Percentiles rank a stretch among this genome's conserved stretches.
phyloP scores from a whole-genome alignment of 192 early-diverging fungal species.

The Gaertneriomyces sp. region DNA sequence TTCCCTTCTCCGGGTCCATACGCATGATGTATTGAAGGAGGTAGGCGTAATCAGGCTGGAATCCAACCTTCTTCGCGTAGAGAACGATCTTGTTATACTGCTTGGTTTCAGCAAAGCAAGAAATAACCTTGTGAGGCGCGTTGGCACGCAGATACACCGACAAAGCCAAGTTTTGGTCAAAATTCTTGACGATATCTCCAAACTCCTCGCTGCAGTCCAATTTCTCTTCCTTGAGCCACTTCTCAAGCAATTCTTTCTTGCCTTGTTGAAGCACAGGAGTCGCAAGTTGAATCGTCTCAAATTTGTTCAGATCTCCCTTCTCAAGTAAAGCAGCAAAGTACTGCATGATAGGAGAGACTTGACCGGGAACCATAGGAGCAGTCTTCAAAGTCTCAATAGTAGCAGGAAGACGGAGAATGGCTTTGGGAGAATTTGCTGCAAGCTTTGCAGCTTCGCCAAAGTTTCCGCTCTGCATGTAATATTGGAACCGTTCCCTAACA shows the following conservation, averaged over 20 bases:
- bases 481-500: conserved; percentile 87
- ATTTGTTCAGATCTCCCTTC: conserved; percentile 89
- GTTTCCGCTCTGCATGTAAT: conserved; percentile 70
- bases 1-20: conserved; percentile 87
- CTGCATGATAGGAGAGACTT: conserved; percentile 89
- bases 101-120: conserved; percentile 93
- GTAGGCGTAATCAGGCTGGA: conserved; percentile 85
- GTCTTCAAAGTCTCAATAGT: conserved; percentile 95
- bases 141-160: conserved; percentile 94
- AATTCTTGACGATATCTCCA: conserved; percentile 92
- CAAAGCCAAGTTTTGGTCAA: conserved; percentile 85
- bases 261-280: conserved; percentile 85
- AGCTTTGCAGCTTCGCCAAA: conserved; percentile 90
- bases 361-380: conserved; percentile 65
- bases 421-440: conserved; percentile 87
- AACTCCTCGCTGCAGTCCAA: conserved; percentile 97
- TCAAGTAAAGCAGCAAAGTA: conserved; percentile 97
- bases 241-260: conserved; percentile 90
- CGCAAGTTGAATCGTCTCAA: conserved; percentile 91
- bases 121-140: conserved; percentile 88
- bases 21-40: conserved; percentile 90
- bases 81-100: conserved; percentile 95
- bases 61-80: conserved; percentile 93
- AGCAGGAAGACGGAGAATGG: conserved; percentile 87
- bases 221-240: conserved; percentile 99